Base-by-base conservation (phyloP, 163 green algal genomes). In the Scenedesmus sp. region DNA sequence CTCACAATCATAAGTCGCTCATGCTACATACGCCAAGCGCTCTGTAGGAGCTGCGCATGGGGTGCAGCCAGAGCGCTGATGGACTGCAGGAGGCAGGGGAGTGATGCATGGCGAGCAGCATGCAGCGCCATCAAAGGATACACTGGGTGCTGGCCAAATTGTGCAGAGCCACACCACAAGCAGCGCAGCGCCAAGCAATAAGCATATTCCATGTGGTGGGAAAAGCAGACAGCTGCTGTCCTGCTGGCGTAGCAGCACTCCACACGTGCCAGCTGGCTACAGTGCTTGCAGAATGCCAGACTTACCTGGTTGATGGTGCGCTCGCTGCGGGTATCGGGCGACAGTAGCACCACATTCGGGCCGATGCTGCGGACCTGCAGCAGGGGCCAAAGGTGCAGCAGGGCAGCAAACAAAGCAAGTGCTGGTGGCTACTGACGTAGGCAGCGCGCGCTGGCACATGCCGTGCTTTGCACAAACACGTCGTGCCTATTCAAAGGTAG, bases 281-380 rank as follows among this genome's bases (percentile, higher is more conserved):
- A 23, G 62, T 23, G 62, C 62, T 70, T 10, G 62, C 10, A 20
- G 18, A 23, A 3, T 13, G 62, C 62, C n/a, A 5, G 9, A 76
- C 66, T 76, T 82, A 97, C 95, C 66, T 92, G 91, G 3, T 94
- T 74, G 23, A 93, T 92, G 16, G 86, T 96, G 52, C 96, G 94
- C 88, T 97, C 91, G 18, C 82, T 92, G 54, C 96, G 92, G 88
- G 95, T 95, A 93, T 98, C 96, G 9, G 96, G 93, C 12, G 88
- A 91, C 64, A 98, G 10, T 13, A 98, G 83, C 15, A 94, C 92
- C 55, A 96, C 88, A 46, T 92, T 89, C 0, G 93, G 90, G 2
- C 96, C 96, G 87, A 97, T 16, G 59, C 46, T 90, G 74, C 82
- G 87, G 20, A 94, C 89, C 73, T 89, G 84, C 52, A 89, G 59